Evolutionary conservation across 257 asterid species (phyloP), one percentile per base, ranked within the genome.

Genomic region (Jacaranda copaia): DNA sequence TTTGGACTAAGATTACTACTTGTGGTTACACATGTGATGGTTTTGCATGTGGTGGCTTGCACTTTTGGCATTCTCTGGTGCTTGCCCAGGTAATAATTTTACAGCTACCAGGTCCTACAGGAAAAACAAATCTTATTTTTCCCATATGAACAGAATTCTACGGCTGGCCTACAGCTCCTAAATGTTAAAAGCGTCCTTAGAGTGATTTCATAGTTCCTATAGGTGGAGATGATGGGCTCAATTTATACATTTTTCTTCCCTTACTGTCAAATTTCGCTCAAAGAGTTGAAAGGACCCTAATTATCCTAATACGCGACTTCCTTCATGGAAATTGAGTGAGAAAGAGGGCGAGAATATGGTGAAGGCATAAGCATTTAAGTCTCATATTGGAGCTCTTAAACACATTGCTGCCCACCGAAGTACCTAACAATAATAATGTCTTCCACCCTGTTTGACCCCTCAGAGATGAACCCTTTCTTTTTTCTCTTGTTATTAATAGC

Each of bases 31-130:
- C 70, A 71, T 55, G 74, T 55, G 70, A 64, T 62, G 63, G 70
- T 53, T 16, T 75, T 58, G 80, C 73, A 62, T 70, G 73, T 63
- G 77, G 77, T 25, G 15, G 35, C 38, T 62, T 71, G 64, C 76
- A 43, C 77, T 73, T 68, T 60, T 51, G 79, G 60, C 68, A 45
- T 39, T 38, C 13, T 35, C 5, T 11, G 40, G 32, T 15, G 1
- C 38, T 32, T 32, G 36, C 19, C 48, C 18, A 49, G 8, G 39
- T 43, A 56, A 79, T 79, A 48, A 73, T 46, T 73, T 52, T 36
- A 73, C 71, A 56, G 62, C 64, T 55, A 79, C 45, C 5, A 48
- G 52, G 70, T 43, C 62, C 78, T 57, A 64, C 63, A 14, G 40
- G 65, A 13, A 48, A 56, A n/a, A 15, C 4, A 1, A 7, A 25